These are phyloP conservation scores for Fennellomyces sp. DNA, from an alignment of 371 early-diverging fungal genomes.

Conservation along the genomic window DNA sequence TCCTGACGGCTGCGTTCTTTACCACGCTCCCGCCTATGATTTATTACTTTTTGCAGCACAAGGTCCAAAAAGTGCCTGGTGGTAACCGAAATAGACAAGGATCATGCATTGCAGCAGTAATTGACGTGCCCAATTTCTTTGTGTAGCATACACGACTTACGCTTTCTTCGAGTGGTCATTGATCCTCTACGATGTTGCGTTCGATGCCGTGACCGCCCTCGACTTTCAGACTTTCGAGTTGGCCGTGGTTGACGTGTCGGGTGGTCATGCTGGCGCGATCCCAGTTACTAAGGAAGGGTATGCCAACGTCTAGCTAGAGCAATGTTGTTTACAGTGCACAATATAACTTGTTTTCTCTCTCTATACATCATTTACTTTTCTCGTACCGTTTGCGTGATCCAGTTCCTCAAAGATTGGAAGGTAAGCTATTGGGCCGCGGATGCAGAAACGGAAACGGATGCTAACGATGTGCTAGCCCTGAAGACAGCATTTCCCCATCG, in stretches of 20 bases:
- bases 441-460: background rate
- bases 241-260: constrained; percentile 49
- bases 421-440: constrained; percentile 4
- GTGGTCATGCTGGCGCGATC: constrained; percentile 16
- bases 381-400: background rate
- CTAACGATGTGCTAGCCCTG: too few species aligned
- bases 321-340: background rate
- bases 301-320: constrained; percentile 7
- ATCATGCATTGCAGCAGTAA: background rate
- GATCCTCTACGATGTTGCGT: constrained; percentile 78
- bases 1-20: constrained; percentile 62
- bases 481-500: constrained; percentile 43
- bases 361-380: constrained; percentile 9
- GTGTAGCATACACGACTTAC: constrained; percentile 76
- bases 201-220: constrained; percentile 72
- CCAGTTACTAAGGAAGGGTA: constrained; percentile 32
- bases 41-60: constrained; percentile 79
- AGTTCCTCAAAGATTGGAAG: constrained; percentile 20
- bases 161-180: constrained; percentile 87
- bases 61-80: constrained; percentile 72
- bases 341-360: constrained; percentile 11
- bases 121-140: background rate
- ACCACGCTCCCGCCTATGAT: constrained; percentile 73
- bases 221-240: constrained; percentile 70
- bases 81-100: constrained; percentile 35